Evolutionary conservation across 2,329 filamentous ascomycete species (phyloP).

Genomic region (Penicillium rolfsii): DNA sequence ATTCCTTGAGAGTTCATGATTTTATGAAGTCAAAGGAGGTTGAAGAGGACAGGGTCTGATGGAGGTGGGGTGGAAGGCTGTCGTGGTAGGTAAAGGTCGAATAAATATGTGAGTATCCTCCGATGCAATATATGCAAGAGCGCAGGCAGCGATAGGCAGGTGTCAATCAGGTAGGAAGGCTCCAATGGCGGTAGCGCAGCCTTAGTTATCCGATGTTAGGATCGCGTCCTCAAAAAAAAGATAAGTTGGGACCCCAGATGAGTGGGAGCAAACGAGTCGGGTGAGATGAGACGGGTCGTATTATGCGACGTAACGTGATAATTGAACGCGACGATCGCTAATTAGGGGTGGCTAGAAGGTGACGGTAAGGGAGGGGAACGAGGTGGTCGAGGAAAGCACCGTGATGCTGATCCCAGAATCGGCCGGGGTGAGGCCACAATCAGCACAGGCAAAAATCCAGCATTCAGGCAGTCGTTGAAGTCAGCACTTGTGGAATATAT

Average conservation of each 20-base stretch:
- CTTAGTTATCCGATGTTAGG: constrained; percentile 25
- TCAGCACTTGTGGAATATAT: constrained; percentile 1
- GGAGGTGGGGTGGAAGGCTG: not conserved
- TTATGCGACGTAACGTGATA: not conserved
- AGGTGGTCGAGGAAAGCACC: constrained; percentile 5
- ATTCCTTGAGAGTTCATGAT: constrained; percentile 48
- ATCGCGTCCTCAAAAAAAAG: constrained; percentile 13
- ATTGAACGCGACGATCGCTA: not conserved
- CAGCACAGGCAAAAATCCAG: constrained; percentile 22
- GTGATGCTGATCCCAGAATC: constrained; percentile 12
- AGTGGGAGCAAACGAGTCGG: constrained; percentile 21
- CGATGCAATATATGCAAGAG: not conserved
- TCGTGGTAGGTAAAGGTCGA: not conserved
- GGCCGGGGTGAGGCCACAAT: constrained; percentile 18
- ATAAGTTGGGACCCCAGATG: constrained; percentile 13
- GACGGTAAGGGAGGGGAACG: not conserved
- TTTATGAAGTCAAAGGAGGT: constrained; percentile 8
- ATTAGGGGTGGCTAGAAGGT: not conserved
- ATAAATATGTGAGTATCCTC: not conserved
- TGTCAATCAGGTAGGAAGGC: not conserved
- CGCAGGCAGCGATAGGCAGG: not conserved
- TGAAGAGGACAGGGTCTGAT: not conserved
- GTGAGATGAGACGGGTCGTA: not conserved
- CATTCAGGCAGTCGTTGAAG: constrained; percentile 18
- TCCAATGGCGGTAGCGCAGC: constrained; percentile 13